Conservation (phyloP, 2,329 filamentous ascomycete species). For the Ustulina deusta region DNA sequence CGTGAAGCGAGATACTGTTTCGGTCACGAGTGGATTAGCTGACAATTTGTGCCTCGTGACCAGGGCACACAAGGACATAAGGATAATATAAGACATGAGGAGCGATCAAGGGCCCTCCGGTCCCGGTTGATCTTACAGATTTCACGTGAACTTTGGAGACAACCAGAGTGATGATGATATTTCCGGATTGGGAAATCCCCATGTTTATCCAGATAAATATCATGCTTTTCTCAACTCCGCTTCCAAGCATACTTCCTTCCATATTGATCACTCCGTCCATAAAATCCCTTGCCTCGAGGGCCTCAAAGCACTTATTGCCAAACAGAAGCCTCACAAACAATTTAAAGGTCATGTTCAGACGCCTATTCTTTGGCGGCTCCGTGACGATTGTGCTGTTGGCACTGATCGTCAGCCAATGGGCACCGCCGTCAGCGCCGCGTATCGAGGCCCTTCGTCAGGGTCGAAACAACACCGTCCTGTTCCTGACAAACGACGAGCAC, state of each 20-base stretch:
- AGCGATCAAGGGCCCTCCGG: too few relatives aligned
- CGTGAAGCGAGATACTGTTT: too few relatives aligned
- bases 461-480: constrained; percentile 40
- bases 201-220: background rate
- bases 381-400: constrained; percentile 14
- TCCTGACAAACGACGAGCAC: constrained; percentile 38
- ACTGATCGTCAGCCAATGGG: constrained; percentile 15
- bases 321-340: background rate
- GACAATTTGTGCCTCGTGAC: too few relatives aligned
- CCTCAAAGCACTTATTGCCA: background rate
- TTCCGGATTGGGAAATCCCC: constrained; percentile 6
- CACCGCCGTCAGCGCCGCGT: constrained; percentile 10
- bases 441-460: constrained; percentile 22
- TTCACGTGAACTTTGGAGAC: too few relatives aligned
- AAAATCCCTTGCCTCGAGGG: background rate
- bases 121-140: too few relatives aligned
- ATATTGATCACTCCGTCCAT: background rate
- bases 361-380: constrained; percentile 5
- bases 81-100: too few relatives aligned
- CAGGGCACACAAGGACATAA: too few relatives aligned
- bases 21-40: too few relatives aligned
- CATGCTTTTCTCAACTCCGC: background rate
- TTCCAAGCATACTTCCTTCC: background rate
- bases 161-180: background rate
- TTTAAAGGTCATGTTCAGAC: constrained; percentile 11